These are phyloP conservation scores for Priceomyces carsonii DNA, from an alignment of 805 yeast species.

Conservation along the genomic window DNA sequence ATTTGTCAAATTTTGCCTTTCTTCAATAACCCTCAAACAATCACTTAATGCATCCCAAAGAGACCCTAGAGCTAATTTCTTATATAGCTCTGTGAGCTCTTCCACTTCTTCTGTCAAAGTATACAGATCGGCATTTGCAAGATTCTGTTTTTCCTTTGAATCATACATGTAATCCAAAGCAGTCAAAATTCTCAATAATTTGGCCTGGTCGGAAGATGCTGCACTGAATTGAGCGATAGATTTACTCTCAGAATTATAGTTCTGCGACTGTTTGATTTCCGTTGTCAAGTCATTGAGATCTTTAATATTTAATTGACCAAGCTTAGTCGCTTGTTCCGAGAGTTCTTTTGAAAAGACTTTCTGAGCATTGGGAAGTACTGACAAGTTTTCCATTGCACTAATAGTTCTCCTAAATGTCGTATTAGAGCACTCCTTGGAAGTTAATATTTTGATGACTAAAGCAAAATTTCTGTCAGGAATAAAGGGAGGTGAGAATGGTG, in stretches of 20 bases:
- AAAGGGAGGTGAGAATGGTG: slow-evolving; percentile 51
- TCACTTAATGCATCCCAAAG: slow-evolving; percentile 86
- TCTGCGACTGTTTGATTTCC: slow-evolving; percentile 41
- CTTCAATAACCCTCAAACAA: slow-evolving; percentile 64
- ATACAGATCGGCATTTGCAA: slow-evolving; percentile 5
- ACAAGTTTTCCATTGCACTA: slow-evolving; percentile 75
- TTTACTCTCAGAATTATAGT: slow-evolving; percentile 48
- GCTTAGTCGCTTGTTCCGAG: slow-evolving; percentile 58
- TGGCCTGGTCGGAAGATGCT: slow-evolving; percentile 84
- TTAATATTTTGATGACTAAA: slow-evolving; percentile 63
- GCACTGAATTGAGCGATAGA: slow-evolving; percentile 70
- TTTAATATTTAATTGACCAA: slow-evolving; percentile 54
- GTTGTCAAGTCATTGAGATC: slow-evolving; percentile 54
- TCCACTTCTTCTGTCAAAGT: slow-evolving; percentile 32
- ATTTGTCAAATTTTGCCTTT: slow-evolving; percentile 44
- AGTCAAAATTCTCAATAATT: slow-evolving; percentile 79
- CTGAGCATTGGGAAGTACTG: slow-evolving; percentile 60
- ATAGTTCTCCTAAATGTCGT: slow-evolving; percentile 83
- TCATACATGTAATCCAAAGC: slow-evolving; percentile 84
- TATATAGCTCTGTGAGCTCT: slow-evolving; percentile 61
- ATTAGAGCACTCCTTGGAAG: slow-evolving; percentile 82
- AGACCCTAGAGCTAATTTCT: slow-evolving; percentile 66
- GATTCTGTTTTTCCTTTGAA: slow-evolving; percentile 26
- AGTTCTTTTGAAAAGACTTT: slow-evolving; percentile 67
- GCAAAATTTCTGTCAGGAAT: slow-evolving; percentile 65